Conservation (phyloP, 495 filamentous ascomycete species). For the Penicillium crystallinum region DNA sequence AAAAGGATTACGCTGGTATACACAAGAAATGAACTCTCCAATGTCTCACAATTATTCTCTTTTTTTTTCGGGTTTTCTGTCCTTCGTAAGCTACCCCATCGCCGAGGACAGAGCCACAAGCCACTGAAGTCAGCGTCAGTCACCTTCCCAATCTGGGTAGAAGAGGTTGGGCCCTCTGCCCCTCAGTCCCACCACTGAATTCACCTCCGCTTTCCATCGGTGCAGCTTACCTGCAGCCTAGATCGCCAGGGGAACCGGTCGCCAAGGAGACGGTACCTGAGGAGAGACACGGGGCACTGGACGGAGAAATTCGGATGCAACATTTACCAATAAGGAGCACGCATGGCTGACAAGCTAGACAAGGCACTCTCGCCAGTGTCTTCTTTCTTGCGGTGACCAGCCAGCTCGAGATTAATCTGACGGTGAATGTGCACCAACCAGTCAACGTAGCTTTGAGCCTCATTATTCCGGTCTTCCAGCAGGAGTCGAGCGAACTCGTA, state of each 20-base stretch:
- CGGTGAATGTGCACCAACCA: constrained; percentile 96
- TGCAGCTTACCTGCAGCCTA: constrained; percentile 8
- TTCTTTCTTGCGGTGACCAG: constrained; percentile 73
- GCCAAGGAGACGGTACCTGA: background rate
- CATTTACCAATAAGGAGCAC: constrained; percentile 62
- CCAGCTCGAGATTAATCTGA: constrained; percentile 81
- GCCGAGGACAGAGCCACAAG: constrained; percentile 1
- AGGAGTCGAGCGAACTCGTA: constrained; percentile 91
- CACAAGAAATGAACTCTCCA: constrained; percentile 4
- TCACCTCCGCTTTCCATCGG: background rate
- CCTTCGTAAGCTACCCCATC: constrained; percentile 3
- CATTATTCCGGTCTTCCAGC: constrained; percentile 93
- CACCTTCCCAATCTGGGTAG: constrained; percentile 7
- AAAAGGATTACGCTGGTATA: constrained; percentile 12
- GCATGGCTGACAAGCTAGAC: constrained; percentile 61
- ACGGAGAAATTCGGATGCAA: background rate
- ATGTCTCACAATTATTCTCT: constrained; percentile 4
- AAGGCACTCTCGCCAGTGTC: constrained; percentile 52
- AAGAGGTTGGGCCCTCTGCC: background rate
- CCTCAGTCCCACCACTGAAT: background rate
- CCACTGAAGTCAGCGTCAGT: constrained; percentile 11
- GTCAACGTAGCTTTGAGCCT: constrained; percentile 96
- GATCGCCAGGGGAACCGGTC: constrained; percentile 2
- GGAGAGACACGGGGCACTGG: background rate
- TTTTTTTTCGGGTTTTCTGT: background rate